These are phyloP conservation scores for Bruguiera sexangula DNA, from an alignment of 345 rosid species.

Conservation along the genomic window DNA sequence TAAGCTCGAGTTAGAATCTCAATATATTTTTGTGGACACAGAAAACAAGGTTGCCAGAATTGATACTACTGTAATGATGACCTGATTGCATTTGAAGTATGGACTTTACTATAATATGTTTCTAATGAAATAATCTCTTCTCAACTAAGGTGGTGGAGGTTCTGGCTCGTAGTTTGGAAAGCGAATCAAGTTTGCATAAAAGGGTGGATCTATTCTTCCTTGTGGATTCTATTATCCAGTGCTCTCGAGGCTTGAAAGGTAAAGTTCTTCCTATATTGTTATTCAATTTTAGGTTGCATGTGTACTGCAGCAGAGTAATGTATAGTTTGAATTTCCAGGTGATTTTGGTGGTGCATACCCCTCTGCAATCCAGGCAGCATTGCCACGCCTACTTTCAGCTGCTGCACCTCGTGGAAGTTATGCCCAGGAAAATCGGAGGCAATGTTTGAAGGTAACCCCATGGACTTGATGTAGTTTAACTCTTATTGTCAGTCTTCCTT, in stretches of 20 bases:
- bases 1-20: too few species aligned
- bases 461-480: background rate
- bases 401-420: constrained; percentile 80
- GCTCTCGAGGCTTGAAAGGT: constrained; percentile 85
- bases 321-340: constrained; percentile 42
- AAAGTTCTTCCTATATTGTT: constrained; percentile 11
- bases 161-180: constrained; percentile 64
- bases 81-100: background rate
- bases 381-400: constrained; percentile 67
- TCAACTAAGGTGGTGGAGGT: constrained; percentile 64
- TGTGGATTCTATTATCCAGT: constrained; percentile 88
- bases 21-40: too few species aligned
- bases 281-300: background rate
- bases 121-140: constrained; percentile 1
- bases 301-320: background rate
- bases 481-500: background rate
- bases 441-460: constrained; percentile 68
- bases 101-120: background rate
- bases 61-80: background rate
- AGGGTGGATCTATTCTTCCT: constrained; percentile 93
- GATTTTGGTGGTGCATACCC: constrained; percentile 65
- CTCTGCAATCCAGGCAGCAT: constrained; percentile 61
- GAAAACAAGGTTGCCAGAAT: too few species aligned
- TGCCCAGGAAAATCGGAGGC: constrained; percentile 77
- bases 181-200: constrained; percentile 69